Conservation (phyloP, 1,284 basidiomycete species). For the Ustilago sp. region DNA sequence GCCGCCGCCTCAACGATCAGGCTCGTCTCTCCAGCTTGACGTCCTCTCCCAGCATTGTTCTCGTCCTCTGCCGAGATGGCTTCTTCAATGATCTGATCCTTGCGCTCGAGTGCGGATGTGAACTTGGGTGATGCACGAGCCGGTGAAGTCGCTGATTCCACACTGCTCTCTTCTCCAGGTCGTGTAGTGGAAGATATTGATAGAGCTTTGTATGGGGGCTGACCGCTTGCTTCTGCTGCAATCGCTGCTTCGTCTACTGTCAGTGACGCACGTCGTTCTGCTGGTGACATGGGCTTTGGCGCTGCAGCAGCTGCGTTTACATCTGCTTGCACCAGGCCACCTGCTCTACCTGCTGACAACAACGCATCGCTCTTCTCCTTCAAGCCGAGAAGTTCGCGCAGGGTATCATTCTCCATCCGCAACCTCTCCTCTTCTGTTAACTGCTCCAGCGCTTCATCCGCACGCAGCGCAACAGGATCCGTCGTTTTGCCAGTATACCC, state of each 20-base stretch:
- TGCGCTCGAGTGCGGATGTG: constrained; percentile 25
- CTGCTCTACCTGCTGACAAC: constrained; percentile 10
- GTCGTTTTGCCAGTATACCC: constrained; percentile 60
- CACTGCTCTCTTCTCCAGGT: constrained; percentile 19
- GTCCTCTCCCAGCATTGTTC: constrained; percentile 18
- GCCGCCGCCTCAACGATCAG: neutral
- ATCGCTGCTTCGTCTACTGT: constrained; percentile 51
- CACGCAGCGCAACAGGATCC: constrained; percentile 50
- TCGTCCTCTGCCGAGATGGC: constrained; percentile 49
- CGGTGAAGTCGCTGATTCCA: constrained; percentile 15
- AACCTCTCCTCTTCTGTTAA: constrained; percentile 63
- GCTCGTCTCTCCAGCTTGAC: constrained; percentile 18
- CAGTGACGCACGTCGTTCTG: constrained; percentile 35
- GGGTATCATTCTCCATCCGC: constrained; percentile 62
- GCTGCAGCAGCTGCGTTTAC: neutral
- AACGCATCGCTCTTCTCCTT: constrained; percentile 52
- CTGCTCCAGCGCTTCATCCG: constrained; percentile 56
- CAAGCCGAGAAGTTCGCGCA: constrained; percentile 59
- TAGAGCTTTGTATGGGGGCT: constrained; percentile 38
- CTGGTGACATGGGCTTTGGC: constrained; percentile 31
- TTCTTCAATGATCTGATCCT: constrained; percentile 54
- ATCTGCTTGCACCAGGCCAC: neutral
- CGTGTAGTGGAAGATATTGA: constrained; percentile 42
- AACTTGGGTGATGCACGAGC: constrained; percentile 34
- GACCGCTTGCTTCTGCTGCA: constrained; percentile 47